Evolutionary conservation across 2,329 filamentous ascomycete species (phyloP), one percentile per base, ranked within the genome.

Genomic region (Epichloe festucae): DNA sequence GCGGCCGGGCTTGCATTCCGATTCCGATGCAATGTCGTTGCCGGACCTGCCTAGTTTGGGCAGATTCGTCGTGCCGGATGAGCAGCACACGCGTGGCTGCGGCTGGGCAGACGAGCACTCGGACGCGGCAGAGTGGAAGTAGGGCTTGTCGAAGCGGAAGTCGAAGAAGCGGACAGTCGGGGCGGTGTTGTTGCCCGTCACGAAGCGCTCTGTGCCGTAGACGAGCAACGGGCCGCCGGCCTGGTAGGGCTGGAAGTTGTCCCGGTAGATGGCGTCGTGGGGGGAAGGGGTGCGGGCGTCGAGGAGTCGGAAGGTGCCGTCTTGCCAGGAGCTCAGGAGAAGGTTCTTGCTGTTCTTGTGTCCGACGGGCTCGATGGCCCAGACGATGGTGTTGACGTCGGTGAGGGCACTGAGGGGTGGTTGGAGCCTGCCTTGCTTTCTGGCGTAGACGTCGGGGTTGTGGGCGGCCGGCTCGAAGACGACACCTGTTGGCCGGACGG

Each of bases 241-340:
- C 34, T 72, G 67, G 53, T 67, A 68, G 0, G 75, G 67, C 52
- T 78, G 70, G 54, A 77, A 73, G 51, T 73, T 72, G 57, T 80
- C 76, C 39, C 76, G 72, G 58, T 77, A 80, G 7, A 77, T 58
- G 8, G 67, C 65, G 50, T 77, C 75, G 34, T 70, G 63, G 1
- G 67, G 54, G 67, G 54, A 0, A 70, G 74, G 0, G 74, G 70
- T 0, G 74, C 77, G 71, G 2, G 76, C 58, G 54, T 80, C 77
- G 52, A 71, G 67, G 1, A 79, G 70, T 66, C 72, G 68, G 50
- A 72, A 69, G 0, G 71, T 76, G 8, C 76, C 76, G 50, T 79
- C 75, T 43, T 73, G 70, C 75, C 76, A 79, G 3, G 74, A 69
- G 51, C 70, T 75, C 12, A 80, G 66, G 6, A 79, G 58, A 2